Conservation (phyloP, 2,329 filamentous ascomycete species). For the Botryotinia convoluta region DNA sequence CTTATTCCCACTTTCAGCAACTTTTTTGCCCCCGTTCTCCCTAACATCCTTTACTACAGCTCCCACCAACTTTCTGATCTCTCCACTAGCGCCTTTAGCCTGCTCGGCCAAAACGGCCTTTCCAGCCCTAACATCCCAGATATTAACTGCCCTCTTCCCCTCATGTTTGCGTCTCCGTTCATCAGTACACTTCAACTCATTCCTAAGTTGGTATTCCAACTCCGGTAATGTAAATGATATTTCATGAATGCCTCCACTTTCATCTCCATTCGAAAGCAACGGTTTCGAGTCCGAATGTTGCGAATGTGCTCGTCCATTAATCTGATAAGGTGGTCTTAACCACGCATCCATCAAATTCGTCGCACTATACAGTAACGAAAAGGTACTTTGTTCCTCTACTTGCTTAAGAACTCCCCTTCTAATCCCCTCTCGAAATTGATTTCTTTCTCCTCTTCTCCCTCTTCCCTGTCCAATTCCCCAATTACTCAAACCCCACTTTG, state of each 20-base stretch:
- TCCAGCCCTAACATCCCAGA: conserved; percentile 15
- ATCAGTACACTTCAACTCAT: conserved; percentile 9
- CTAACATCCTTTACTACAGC: conserved; percentile 11
- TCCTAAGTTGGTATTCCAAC: conserved; percentile 8
- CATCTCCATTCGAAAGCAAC: not conserved
- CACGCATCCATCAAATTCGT: conserved; percentile 11
- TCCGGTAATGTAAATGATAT: not conserved
- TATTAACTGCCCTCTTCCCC: conserved; percentile 6
- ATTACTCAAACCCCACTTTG: not conserved
- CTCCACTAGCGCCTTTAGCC: conserved; percentile 5
- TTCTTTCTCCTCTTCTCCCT: not conserved
- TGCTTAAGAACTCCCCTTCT: conserved; percentile 1
- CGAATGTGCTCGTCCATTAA: not conserved
- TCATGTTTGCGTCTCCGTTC: conserved; percentile 17
- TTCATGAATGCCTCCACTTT: not conserved
- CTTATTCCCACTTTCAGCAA: too few relatives aligned
- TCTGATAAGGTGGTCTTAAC: conserved; percentile 3
- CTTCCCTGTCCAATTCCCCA: conserved; percentile 1
- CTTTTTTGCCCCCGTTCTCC: not conserved
- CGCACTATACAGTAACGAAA: conserved; percentile 1
- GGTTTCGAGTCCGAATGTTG: not conserved
- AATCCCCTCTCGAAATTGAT: conserved; percentile 8
- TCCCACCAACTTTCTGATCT: conserved; percentile 6
- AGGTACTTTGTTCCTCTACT: not conserved
- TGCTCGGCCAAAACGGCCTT: conserved; percentile 10